Evolutionary conservation across 768 basidiomycete genomes (phyloP).

Genomic region (Tulasnella sp.): DNA sequence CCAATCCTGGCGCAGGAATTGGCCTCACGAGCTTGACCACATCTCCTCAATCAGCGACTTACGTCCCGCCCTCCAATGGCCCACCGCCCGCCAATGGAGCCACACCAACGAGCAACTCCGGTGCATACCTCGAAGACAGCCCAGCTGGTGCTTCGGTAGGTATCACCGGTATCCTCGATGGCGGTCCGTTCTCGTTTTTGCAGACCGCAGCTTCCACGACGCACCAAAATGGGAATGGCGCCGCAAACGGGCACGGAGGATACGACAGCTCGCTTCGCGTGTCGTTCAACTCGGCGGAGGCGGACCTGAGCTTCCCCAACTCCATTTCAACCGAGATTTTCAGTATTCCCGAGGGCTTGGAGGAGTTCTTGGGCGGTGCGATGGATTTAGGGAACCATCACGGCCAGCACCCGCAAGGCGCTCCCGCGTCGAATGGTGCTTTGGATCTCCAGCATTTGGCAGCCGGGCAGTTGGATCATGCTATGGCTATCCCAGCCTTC

Average conservation of each 20-base stretch:
- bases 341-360: constrained; percentile 31
- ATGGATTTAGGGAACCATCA: constrained; percentile 16
- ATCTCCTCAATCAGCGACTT: constrained; percentile 20
- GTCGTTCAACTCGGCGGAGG: constrained; percentile 32
- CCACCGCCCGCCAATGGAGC: constrained; percentile 8
- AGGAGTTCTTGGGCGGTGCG: constrained; percentile 31
- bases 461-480: not conserved
- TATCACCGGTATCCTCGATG: constrained; percentile 32
- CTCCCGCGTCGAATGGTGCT: constrained; percentile 13
- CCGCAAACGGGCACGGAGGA: not conserved
- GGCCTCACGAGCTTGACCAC: constrained; percentile 13
- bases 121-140: constrained; percentile 19
- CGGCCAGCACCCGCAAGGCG: not conserved
- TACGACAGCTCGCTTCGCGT: constrained; percentile 28
- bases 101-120: not conserved
- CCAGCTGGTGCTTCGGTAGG: constrained; percentile 31
- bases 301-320: constrained; percentile 32
- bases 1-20: constrained; percentile 7
- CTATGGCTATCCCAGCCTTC: constrained; percentile 9
- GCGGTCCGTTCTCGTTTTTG: constrained; percentile 20
- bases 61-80: not conserved
- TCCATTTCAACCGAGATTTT: constrained; percentile 28
- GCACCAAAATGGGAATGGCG: constrained; percentile 6
- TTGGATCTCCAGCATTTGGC: not conserved
- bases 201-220: not conserved